These are phyloP conservation scores for Candida sojae DNA, from an alignment of 1,139 yeast genomes.

Conservation along the genomic window DNA sequence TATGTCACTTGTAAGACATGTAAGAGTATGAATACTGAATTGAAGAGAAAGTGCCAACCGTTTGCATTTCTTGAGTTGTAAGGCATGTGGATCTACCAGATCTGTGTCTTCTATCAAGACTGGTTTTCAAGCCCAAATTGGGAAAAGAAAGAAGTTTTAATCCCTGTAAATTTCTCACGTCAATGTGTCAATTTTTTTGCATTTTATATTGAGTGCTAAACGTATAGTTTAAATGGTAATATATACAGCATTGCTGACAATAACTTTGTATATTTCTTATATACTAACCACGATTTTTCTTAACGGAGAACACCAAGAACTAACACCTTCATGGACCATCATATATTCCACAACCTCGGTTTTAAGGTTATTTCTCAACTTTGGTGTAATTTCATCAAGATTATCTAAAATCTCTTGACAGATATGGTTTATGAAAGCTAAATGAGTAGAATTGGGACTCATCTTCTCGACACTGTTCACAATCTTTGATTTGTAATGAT, in stretches of 20 bases:
- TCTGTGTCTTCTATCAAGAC: constrained; percentile 97
- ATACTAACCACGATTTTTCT: constrained; percentile 39
- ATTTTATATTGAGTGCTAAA: constrained; percentile 10
- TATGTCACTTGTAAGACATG: constrained; percentile 99
- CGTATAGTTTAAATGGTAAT: constrained; percentile 8
- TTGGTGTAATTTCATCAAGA: constrained; percentile 1
- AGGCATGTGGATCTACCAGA: constrained; percentile 96
- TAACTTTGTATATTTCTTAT: neutral
- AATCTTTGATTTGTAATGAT: constrained; percentile 38
- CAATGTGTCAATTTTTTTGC: constrained; percentile 1
- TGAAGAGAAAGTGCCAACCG: constrained; percentile 95
- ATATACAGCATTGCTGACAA: constrained; percentile 5
- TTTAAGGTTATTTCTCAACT: constrained; percentile 17
- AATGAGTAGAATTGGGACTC: constrained; percentile 14
- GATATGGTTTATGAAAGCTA: constrained; percentile 19
- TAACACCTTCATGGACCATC: constrained; percentile 52
- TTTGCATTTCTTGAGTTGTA: constrained; percentile 96
- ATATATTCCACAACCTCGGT: constrained; percentile 43
- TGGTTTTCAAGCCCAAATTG: constrained; percentile 98
- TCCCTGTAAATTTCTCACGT: neutral
- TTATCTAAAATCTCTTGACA: constrained; percentile 9
- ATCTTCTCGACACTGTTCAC: constrained; percentile 17
- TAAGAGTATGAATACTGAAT: constrained; percentile 94
- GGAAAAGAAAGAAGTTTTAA: constrained; percentile 65
- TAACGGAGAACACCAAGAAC: constrained; percentile 59